phyloP scores from a whole-genome alignment of 2,329 filamentous ascomycete genomes.

The Phialophora tarda region DNA sequence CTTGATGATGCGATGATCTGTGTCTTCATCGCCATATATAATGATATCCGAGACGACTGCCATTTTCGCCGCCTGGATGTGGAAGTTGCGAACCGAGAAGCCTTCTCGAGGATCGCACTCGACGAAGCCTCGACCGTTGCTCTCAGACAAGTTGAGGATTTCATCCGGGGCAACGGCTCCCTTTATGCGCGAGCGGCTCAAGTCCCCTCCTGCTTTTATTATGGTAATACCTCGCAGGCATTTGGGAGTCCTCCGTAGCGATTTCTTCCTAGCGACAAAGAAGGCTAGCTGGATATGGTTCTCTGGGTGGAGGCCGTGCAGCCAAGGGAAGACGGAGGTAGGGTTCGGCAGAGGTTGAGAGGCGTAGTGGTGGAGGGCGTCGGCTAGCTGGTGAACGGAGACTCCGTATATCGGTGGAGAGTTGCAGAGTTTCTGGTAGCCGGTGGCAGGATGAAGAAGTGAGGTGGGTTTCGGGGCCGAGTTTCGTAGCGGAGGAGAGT shows the following conservation, averaged over 20 bases:
- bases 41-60: constrained; percentile 90
- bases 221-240: constrained; percentile 82
- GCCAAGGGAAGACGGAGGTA: constrained; percentile 90
- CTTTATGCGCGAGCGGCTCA: constrained; percentile 76
- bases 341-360: constrained; percentile 83
- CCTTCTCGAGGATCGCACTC: constrained; percentile 86
- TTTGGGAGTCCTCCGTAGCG: constrained; percentile 71
- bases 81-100: constrained; percentile 95
- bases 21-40: constrained; percentile 79
- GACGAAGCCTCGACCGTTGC: constrained; percentile 67
- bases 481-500: constrained; percentile 67
- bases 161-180: constrained; percentile 85
- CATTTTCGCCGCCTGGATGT: constrained; percentile 89
- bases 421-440: constrained; percentile 62
- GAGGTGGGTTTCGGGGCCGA: constrained; percentile 66
- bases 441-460: constrained; percentile 74
- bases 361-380: constrained; percentile 76
- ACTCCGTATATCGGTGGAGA: constrained; percentile 73
- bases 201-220: constrained; percentile 85
- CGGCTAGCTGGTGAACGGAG: constrained; percentile 68
- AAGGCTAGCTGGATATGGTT: constrained; percentile 90
- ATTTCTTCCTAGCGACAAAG: constrained; percentile 77
- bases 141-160: constrained; percentile 65
- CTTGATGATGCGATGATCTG: constrained; percentile 67
- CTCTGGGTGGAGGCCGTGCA: constrained; percentile 86